phyloP scores from a whole-genome alignment of 2,329 filamentous ascomycete genomes.

The Magnaporthiopsis poae region DNA sequence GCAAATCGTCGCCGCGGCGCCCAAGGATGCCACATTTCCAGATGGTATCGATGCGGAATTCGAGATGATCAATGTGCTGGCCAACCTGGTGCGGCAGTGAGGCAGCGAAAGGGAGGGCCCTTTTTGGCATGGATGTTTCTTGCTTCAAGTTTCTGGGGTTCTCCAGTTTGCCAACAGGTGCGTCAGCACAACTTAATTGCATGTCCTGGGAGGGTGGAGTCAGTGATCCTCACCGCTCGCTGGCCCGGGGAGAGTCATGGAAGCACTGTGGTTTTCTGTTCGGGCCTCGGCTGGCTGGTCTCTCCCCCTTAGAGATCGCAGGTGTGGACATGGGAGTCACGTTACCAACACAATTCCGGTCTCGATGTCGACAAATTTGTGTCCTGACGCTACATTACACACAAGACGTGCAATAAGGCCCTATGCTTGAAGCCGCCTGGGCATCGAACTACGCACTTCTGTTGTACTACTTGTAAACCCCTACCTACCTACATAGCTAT shows the following conservation, averaged over 20 bases:
- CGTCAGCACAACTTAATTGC: neutral
- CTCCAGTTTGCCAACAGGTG: neutral
- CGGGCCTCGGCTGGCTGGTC: neutral
- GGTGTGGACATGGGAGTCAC: neutral
- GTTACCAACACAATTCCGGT: neutral
- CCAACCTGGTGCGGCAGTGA: slow-evolving; percentile 46
- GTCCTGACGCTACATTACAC: too few species aligned
- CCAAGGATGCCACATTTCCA: slow-evolving; percentile 45
- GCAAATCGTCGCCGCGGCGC: slow-evolving; percentile 63
- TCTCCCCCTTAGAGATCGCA: neutral
- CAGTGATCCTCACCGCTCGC: neutral
- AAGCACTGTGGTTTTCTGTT: neutral
- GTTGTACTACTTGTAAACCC: neutral
- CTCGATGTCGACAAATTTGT: neutral
- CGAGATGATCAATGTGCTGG: slow-evolving; percentile 68
- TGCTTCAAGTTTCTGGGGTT: neutral
- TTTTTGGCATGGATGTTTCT: neutral
- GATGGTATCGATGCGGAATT: slow-evolving; percentile 59
- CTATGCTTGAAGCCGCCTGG: neutral
- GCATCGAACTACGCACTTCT: neutral
- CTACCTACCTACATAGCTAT: neutral
- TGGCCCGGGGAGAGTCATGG: neutral
- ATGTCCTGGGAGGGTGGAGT: neutral
- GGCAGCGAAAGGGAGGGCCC: neutral
- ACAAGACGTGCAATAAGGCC: neutral